These are phyloP conservation scores for Eimeria acervulina DNA, from an alignment of 169 alveolate genomes.

Conservation along the genomic window DNA sequence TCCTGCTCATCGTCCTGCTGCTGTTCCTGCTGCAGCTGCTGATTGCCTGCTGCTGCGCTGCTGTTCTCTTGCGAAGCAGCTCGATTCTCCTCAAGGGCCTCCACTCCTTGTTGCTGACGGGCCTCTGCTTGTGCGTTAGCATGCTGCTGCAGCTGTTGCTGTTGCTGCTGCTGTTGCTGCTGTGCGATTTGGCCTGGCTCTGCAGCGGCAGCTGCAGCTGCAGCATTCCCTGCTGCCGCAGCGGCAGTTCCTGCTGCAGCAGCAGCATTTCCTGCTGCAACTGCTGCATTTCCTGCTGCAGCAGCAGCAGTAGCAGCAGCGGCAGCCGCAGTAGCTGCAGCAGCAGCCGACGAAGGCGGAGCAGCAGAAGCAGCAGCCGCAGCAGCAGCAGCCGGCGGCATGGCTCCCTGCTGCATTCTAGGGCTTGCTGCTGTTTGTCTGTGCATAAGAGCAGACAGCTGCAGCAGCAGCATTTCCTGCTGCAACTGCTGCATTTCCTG, in stretches of 20 bases:
- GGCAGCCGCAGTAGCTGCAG: neutral
- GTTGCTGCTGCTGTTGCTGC: neutral
- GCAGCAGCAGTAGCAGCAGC: neutral
- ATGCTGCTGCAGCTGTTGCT: neutral
- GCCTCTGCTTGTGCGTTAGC: neutral
- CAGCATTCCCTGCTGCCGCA: neutral
- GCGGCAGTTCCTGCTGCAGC: neutral
- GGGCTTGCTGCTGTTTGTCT: constrained; percentile 47
- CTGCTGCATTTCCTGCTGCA: neutral
- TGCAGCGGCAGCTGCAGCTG: neutral
- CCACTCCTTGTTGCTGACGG: neutral
- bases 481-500: neutral
- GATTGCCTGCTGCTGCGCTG: neutral
- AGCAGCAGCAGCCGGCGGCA: neutral
- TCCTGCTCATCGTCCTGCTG: neutral
- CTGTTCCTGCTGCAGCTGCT: constrained; percentile 15
- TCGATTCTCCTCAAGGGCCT: neutral
- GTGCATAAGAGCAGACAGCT: neutral
- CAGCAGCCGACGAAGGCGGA: neutral
- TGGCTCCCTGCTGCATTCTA: neutral
- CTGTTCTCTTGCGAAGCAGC: neutral
- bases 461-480: neutral
- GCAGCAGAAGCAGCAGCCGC: constrained; percentile 17
- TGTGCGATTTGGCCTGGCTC: neutral
- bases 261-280: neutral